Conservation (phyloP, 2,329 filamentous ascomycete genomes). For the Sarocladium oryzae region DNA sequence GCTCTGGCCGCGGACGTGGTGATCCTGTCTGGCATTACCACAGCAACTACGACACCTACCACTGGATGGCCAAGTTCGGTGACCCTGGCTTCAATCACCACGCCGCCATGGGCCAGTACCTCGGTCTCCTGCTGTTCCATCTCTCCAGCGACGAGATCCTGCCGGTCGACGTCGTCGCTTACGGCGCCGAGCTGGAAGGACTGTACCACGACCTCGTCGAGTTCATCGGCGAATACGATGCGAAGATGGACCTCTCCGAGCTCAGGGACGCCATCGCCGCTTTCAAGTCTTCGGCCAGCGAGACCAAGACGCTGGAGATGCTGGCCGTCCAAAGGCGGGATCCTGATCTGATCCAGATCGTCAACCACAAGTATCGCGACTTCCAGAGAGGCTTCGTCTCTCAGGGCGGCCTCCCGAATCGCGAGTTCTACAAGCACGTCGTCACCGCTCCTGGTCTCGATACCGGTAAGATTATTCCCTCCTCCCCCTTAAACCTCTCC, state of each 20-base stretch:
- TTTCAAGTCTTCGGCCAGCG: conserved; percentile 26
- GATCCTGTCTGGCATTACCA: conserved; percentile 71
- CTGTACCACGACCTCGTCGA: conserved; percentile 32
- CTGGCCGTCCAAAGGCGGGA: conserved; percentile 23
- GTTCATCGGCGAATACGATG: conserved; percentile 23
- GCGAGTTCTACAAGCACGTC: conserved; percentile 40
- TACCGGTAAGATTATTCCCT: conserved; percentile 22
- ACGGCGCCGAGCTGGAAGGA: conserved; percentile 29
- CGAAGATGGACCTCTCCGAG: conserved; percentile 29
- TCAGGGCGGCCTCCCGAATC: conserved; percentile 37
- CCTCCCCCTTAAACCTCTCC: no score
- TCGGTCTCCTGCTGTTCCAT: conserved; percentile 32
- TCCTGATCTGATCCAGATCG: conserved; percentile 23
- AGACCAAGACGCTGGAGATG: conserved; percentile 25
- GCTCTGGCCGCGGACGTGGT: conserved; percentile 34
- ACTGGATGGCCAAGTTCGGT: conserved; percentile 77
- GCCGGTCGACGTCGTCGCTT: conserved; percentile 34
- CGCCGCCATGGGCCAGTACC: conserved; percentile 44
- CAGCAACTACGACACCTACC: conserved; percentile 75
- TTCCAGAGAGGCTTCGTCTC: conserved; percentile 43
- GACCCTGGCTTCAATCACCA: conserved; percentile 61
- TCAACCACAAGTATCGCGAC: conserved; percentile 41
- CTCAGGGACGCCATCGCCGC: conserved; percentile 31
- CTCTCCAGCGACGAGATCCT: conserved; percentile 31
- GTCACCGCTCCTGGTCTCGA: conserved; percentile 41